A percentile compares a stretch with the other conserved stretches of the same genome.
Evolutionary conservation across 2,329 filamentous ascomycete genomes (phyloP).

Genomic region (Orbilia javanica): DNA sequence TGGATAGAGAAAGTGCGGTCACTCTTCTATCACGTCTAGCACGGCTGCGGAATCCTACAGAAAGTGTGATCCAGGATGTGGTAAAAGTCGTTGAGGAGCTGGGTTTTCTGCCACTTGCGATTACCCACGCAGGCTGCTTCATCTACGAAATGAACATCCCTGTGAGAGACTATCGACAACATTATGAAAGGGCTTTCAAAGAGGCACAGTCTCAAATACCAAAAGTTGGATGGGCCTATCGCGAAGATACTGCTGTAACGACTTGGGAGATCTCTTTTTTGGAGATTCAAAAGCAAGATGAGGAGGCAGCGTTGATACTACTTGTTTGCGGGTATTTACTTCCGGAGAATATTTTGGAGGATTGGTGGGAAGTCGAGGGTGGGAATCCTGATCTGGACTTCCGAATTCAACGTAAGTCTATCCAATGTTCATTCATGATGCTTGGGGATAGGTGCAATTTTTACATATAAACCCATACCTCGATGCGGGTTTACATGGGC

Average conservation of each 20-base stretch:
- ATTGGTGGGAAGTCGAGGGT: constrained; percentile 40
- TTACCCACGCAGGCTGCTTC: constrained; percentile 33
- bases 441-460: no score
- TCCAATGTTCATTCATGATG: neutral
- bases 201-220: constrained; percentile 36
- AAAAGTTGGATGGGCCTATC: constrained; percentile 29
- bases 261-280: constrained; percentile 57
- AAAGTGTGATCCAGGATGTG: neutral
- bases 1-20: neutral
- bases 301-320: constrained; percentile 51
- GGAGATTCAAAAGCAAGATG: constrained; percentile 51
- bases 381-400: neutral
- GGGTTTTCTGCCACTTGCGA: neutral
- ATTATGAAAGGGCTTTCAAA: constrained; percentile 53
- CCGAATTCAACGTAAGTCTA: constrained; percentile 19
- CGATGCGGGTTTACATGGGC: neutral
- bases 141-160: constrained; percentile 41
- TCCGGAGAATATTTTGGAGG: constrained; percentile 49
- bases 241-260: constrained; percentile 42
- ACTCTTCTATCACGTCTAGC: constrained; percentile 3
- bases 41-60: neutral
- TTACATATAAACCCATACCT: no score
- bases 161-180: constrained; percentile 32
- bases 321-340: constrained; percentile 7
- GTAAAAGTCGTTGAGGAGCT: neutral